Evolutionary conservation across 2,329 filamentous ascomycete genomes (phyloP).

Genomic region (Trichoderma guizhouense): DNA sequence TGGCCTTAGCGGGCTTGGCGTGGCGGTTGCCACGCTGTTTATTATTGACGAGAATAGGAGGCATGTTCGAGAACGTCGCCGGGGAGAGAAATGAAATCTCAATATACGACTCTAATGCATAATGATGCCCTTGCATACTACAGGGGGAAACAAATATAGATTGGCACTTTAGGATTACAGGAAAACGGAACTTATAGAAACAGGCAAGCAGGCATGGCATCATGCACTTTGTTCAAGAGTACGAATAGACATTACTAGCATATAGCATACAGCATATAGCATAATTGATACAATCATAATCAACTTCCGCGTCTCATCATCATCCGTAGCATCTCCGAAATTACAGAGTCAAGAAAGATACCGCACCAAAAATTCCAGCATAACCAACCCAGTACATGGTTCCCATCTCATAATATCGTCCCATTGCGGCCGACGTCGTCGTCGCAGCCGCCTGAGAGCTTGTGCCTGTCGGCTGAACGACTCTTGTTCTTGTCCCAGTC

Average conservation of each 20-base stretch:
- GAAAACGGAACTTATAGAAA: background rate
- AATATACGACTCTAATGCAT: background rate
- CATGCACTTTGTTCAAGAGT: background rate
- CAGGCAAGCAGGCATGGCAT: background rate
- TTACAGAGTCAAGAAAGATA: background rate
- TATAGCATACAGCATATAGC: background rate
- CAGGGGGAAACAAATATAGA: background rate
- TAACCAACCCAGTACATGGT: background rate
- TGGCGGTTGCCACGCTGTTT: background rate
- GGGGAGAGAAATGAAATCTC: background rate
- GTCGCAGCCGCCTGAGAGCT: background rate
- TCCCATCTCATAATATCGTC: background rate
- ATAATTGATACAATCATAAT: background rate
- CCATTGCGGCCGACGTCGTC: constrained; percentile 2
- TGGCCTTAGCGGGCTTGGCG: constrained; percentile 6
- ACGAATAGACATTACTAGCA: background rate
- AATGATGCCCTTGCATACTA: background rate
- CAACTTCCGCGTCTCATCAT: no score
- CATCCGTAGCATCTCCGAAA: background rate
- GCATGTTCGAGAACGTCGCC: background rate
- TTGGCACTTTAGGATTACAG: background rate
- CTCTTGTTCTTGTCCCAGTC: background rate
- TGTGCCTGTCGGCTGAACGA: background rate
- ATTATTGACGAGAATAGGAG: background rate
- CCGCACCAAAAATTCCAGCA: background rate